phyloP scores from a whole-genome alignment of 306 rosid genomes.

The Acacia melanoxylon region DNA sequence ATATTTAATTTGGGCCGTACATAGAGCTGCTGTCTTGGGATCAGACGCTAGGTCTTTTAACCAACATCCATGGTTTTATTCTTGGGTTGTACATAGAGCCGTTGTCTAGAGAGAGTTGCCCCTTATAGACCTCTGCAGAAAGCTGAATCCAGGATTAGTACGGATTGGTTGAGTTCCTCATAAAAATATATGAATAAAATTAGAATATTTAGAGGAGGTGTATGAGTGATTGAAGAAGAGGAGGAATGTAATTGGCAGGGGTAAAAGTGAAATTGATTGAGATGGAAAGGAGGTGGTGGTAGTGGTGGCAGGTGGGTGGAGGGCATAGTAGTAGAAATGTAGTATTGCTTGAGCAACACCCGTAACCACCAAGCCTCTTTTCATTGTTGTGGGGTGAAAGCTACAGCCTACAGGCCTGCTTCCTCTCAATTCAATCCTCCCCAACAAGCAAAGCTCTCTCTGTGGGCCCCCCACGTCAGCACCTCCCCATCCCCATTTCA shows the following conservation, averaged over 20 bases:
- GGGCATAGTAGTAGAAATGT: slow-evolving; percentile 17
- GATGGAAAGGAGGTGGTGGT: neutral
- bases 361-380: slow-evolving; percentile 45
- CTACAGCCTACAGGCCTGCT: neutral
- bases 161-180: no score
- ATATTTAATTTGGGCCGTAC: no score
- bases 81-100: no score
- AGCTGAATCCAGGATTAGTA: no score
- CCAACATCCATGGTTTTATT: no score
- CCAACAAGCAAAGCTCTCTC: neutral
- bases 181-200: no score
- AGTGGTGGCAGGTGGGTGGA: neutral
- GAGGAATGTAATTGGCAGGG: neutral
- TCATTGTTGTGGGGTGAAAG: neutral
- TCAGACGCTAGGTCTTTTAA: no score
- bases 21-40: no score
- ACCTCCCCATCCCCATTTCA: neutral
- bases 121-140: no score
- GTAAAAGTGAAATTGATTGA: neutral
- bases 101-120: fast-evolving
- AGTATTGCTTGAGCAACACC: slow-evolving; percentile 67
- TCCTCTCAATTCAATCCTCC: neutral
- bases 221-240: no score
- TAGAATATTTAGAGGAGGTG: no score
- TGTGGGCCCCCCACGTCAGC: slow-evolving; percentile 76